These are phyloP conservation scores for Penicillium goetzii DNA, from an alignment of 495 filamentous ascomycete genomes.

Conservation along the genomic window DNA sequence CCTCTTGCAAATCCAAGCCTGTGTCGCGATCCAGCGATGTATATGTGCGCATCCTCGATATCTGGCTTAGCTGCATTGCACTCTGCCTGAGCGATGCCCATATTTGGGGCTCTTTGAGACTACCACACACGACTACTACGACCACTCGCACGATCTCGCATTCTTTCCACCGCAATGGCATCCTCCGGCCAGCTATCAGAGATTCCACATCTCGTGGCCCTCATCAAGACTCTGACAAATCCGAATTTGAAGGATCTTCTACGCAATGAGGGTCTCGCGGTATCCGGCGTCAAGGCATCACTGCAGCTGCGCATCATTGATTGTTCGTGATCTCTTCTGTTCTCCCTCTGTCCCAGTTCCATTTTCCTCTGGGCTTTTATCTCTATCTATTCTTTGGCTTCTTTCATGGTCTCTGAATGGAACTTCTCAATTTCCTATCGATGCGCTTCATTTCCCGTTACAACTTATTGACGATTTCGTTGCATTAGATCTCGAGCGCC, in stretches of 20 bases:
- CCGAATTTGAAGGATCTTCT: constrained; percentile 74
- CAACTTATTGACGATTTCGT: constrained; percentile 12
- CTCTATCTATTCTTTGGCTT: neutral
- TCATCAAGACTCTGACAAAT: constrained; percentile 67
- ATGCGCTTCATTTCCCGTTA: neutral
- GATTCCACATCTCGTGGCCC: constrained; percentile 43
- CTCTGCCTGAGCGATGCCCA: constrained; percentile 18
- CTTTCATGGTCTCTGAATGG: no score
- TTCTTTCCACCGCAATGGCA: constrained; percentile 39
- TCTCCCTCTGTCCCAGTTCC: neutral
- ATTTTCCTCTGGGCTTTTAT: neutral
- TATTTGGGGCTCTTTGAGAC: constrained; percentile 1
- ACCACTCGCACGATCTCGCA: no score
- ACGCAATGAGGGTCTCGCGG: constrained; percentile 65
- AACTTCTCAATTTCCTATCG: neutral
- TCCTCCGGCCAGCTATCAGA: constrained; percentile 49
- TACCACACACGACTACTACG: neutral
- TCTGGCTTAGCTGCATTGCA: constrained; percentile 27
- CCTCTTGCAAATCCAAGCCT: neutral
- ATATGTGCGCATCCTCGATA: constrained; percentile 17
- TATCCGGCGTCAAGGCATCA: constrained; percentile 79
- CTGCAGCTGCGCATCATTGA: constrained; percentile 75
- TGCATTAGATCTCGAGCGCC: constrained; percentile 41
- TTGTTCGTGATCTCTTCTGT: constrained; percentile 58
- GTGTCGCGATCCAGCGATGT: constrained; percentile 28